Evolutionary conservation across 2,329 filamentous ascomycete genomes (phyloP), one percentile per base, ranked within the genome.

Genomic region (Stromatinia cepivora): DNA sequence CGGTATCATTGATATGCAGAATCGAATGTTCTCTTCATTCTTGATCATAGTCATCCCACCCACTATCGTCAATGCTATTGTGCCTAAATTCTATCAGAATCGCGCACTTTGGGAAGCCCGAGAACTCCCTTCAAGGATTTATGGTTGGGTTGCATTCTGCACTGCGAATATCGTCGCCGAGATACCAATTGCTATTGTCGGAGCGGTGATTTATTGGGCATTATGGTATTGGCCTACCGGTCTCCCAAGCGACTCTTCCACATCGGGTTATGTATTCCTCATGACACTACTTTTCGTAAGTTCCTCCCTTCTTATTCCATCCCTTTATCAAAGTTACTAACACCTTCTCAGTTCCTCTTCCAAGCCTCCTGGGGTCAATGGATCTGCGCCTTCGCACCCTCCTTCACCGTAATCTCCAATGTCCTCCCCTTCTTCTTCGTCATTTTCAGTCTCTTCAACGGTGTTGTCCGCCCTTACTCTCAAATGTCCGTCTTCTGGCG

Each of bases 211-310:
- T 28, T 94, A 93, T 81, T 94, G 86, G 83, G 79, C 88, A 0
- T 80, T 92, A 0, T 94, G 91, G 90, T 94, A 94, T 80, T 94
- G 86, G 78, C 86, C 91, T 0, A 86, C 89, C 0, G 92, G 92
- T 0, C 81, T 94, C 1, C 90, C 91, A 0, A 84, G 84, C 0
- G 86, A 90, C 71, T 85, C 86, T 46, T 84, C 84, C 1, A 86
- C 86, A 0, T 86, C 90, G 0, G 92, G 92, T 17, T 94, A 94
- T 78, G 86, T 90, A 22, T 94, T 91, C 81, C 80, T 94, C 36
- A 93, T 95, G 90, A 87, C 86, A 0, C 81, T 94, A 76, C 84
- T 94, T 0, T 93, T 93, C 81, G 73, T 74, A 70, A 70, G 74
- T 71, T 9, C 4, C 5, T 39, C 9, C 17, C 39, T 46, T 61